These are phyloP conservation scores for Colletotrichum sp. DNA, from an alignment of 2,329 filamentous ascomycete species.

Conservation along the genomic window DNA sequence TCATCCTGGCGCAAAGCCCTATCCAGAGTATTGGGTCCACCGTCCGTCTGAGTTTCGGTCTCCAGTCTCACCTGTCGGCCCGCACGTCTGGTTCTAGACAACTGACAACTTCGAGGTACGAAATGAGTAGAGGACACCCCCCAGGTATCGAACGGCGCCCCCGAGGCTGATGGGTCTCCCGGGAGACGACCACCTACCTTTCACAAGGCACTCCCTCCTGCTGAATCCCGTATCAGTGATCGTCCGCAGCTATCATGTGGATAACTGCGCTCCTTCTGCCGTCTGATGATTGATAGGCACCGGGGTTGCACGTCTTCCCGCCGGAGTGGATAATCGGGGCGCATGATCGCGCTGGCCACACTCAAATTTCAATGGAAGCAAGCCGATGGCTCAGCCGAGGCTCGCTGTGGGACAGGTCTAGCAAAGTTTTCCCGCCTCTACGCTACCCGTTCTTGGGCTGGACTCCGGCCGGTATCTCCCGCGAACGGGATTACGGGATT, in stretches of 20 bases:
- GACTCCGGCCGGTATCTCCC: not conserved
- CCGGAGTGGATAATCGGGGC: slow-evolving; percentile 11
- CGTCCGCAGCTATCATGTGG: not conserved
- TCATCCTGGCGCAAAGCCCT: not conserved
- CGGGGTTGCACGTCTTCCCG: slow-evolving; percentile 15
- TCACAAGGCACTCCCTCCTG: not conserved
- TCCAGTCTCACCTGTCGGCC: not conserved
- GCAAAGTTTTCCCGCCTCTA: not conserved
- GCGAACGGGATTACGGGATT: not conserved
- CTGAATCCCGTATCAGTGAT: not conserved
- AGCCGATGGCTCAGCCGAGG: not conserved
- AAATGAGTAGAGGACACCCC: not conserved
- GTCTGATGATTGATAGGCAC: not conserved
- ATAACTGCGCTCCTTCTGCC: not conserved
- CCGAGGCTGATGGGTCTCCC: not conserved
- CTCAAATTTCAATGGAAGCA: not conserved
- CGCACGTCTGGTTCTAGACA: not conserved
- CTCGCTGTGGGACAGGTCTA: not conserved
- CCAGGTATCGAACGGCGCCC: not conserved
- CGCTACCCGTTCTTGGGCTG: not conserved
- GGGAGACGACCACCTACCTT: not conserved
- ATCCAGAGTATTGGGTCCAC: not conserved
- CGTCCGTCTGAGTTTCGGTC: not conserved
- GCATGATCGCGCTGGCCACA: slow-evolving; percentile 9
- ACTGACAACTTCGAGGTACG: not conserved